phyloP scores from a whole-genome alignment of 2,329 filamentous ascomycete species.

The Xylaria sp. region DNA sequence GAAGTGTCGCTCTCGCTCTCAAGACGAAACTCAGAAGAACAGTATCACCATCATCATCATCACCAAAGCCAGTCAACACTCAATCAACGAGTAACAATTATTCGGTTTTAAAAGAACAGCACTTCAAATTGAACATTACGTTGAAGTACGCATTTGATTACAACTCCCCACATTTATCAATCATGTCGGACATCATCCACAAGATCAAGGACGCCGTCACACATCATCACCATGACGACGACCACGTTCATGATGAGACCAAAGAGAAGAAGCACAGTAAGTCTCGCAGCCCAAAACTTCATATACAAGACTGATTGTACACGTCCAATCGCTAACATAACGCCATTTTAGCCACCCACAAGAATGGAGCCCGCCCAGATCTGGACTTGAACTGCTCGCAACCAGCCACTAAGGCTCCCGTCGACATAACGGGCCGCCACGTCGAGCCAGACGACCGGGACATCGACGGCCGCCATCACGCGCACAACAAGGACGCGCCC shows the following conservation, averaged over 20 bases:
- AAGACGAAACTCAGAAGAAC: background rate
- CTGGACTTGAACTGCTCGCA: conserved; percentile 34
- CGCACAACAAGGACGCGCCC: conserved; percentile 29
- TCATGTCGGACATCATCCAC: conserved; percentile 34
- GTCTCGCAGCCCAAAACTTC: conserved; percentile 1
- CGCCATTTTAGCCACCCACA: conserved; percentile 1
- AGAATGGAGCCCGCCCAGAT: conserved; percentile 25
- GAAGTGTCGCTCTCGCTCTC: conserved; percentile 14
- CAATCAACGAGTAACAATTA: background rate
- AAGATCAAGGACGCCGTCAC: conserved; percentile 38
- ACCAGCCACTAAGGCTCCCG: conserved; percentile 22
- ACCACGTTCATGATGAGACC: conserved; percentile 25
- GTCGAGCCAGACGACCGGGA: conserved; percentile 34
- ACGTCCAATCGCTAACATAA: background rate
- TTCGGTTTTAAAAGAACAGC: background rate
- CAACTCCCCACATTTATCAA: conserved; percentile 13
- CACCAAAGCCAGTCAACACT: conserved; percentile 1
- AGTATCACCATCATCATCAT: conserved; percentile 12
- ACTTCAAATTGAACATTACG: background rate
- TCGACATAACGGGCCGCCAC: conserved; percentile 35
- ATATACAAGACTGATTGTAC: background rate
- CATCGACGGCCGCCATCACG: conserved; percentile 32
- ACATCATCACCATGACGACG: conserved; percentile 33
- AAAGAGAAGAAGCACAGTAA: conserved; percentile 28
- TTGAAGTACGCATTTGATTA: background rate